These are phyloP conservation scores for Onygenales sp. DNA, from an alignment of 2,329 filamentous ascomycete species.

Conservation along the genomic window DNA sequence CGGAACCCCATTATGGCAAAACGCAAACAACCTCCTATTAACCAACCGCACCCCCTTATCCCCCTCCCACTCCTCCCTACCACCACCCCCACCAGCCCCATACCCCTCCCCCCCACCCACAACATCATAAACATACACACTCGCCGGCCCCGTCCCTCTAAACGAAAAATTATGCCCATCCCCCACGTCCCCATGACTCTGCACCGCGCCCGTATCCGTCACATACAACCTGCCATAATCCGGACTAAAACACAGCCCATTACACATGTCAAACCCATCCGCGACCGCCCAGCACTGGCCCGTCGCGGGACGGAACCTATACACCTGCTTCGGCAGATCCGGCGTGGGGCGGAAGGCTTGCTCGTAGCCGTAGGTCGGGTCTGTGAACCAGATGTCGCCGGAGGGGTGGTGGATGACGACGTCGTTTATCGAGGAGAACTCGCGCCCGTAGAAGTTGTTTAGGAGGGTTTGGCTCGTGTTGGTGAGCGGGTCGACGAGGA, in stretches of 20 bases:
- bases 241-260: slow-evolving; percentile 35
- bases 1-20: slow-evolving; percentile 38
- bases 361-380: slow-evolving; percentile 28
- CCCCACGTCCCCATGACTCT: slow-evolving; percentile 13
- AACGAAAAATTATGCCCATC: slow-evolving; percentile 9
- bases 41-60: slow-evolving; percentile 28
- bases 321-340: slow-evolving; percentile 27
- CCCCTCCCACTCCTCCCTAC: no score
- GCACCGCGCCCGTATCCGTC: slow-evolving; percentile 28
- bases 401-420: slow-evolving; percentile 24
- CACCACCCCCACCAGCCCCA: no score
- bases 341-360: slow-evolving; percentile 26
- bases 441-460: slow-evolving; percentile 25
- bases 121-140: slow-evolving; percentile 33
- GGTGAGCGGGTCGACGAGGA: slow-evolving; percentile 16
- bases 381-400: slow-evolving; percentile 31
- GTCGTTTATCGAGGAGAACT: slow-evolving; percentile 32
- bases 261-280: slow-evolving; percentile 30
- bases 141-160: slow-evolving; percentile 12
- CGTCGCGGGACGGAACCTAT: slow-evolving; percentile 27
- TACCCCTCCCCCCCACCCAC: slow-evolving; percentile 18
- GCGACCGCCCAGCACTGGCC: slow-evolving; percentile 28
- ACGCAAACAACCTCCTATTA: slow-evolving; percentile 46
- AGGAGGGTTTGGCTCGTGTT: slow-evolving; percentile 18
- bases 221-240: slow-evolving; percentile 32